These are phyloP conservation scores for Cucumis cinereus DNA, from an alignment of 306 rosid species.

Conservation along the genomic window DNA sequence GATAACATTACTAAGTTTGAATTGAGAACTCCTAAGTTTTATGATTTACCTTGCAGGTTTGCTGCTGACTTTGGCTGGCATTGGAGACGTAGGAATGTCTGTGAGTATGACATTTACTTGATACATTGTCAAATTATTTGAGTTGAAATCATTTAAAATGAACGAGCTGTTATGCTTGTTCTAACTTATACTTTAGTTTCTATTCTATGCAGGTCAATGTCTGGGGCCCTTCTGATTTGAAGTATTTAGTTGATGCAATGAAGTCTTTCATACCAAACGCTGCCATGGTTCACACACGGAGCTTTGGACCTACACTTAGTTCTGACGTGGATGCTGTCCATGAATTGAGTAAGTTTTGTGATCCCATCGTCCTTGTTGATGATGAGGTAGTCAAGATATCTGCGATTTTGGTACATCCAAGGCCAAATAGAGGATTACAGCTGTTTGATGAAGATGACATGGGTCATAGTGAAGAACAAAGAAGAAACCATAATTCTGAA, in stretches of 20 bases:
- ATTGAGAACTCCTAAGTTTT: neutral
- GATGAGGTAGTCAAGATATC: constrained; percentile 88
- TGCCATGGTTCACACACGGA: constrained; percentile 89
- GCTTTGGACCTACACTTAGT: constrained; percentile 49
- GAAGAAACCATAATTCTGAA: constrained; percentile 15
- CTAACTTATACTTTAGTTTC: constrained; percentile 5
- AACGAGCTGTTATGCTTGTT: neutral
- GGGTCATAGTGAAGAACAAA: constrained; percentile 13
- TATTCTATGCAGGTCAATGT: constrained; percentile 50
- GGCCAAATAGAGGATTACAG: constrained; percentile 12
- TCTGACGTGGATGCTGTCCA: constrained; percentile 17
- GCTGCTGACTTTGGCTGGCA: constrained; percentile 87
- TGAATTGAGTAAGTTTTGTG: constrained; percentile 20
- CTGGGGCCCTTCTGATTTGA: constrained; percentile 86
- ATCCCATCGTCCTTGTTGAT: constrained; percentile 62
- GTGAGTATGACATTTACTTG: constrained; percentile 33
- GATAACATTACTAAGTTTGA: neutral
- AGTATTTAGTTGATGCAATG: constrained; percentile 81
- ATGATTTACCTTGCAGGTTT: constrained; percentile 42
- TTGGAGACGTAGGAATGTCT: constrained; percentile 82
- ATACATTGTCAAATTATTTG: neutral
- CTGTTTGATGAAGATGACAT: neutral
- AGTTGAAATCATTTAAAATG: neutral
- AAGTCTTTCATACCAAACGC: constrained; percentile 74
- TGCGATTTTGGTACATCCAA: constrained; percentile 58